These are phyloP conservation scores for Podospora pseudopauciseta DNA, from an alignment of 495 filamentous ascomycete species.

Conservation along the genomic window DNA sequence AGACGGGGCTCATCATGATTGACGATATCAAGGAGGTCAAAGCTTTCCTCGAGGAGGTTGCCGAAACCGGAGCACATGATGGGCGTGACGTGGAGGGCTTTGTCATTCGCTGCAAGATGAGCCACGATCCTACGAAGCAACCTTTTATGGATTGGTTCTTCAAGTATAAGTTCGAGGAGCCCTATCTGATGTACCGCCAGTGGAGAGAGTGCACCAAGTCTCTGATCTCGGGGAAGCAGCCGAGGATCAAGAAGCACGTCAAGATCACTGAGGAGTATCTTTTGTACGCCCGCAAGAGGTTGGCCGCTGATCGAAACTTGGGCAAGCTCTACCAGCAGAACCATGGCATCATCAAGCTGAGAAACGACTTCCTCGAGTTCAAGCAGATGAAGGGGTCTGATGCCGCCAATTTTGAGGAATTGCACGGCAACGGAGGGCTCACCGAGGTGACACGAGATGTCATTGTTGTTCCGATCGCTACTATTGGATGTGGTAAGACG, in stretches of 20 bases:
- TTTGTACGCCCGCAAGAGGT: constrained; percentile 67
- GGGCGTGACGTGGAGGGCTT: constrained; percentile 95
- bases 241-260: constrained; percentile 78
- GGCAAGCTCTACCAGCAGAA: constrained; percentile 70
- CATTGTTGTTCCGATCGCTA: constrained; percentile 81
- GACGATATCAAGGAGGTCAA: constrained; percentile 70
- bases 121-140: constrained; percentile 30
- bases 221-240: constrained; percentile 69
- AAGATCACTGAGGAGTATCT: constrained; percentile 91
- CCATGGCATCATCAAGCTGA: constrained; percentile 91
- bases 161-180: constrained; percentile 99
- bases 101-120: constrained; percentile 82
- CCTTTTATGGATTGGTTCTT: constrained; percentile 91
- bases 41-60: constrained; percentile 74
- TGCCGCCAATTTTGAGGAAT: constrained; percentile 44
- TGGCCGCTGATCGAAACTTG: constrained; percentile 61
- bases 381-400: constrained; percentile 83
- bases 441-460: constrained; percentile 58
- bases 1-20: constrained; percentile 73
- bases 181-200: constrained; percentile 96
- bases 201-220: constrained; percentile 97
- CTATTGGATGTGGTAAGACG: constrained; percentile 94
- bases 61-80: constrained; percentile 79
- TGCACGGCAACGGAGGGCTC: constrained; percentile 21
- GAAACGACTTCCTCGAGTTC: constrained; percentile 78